Percentiles rank a stretch among this genome's conserved stretches.
Conservation (phyloP, 257 asterid species). For the Fraxinus anomala region DNA sequence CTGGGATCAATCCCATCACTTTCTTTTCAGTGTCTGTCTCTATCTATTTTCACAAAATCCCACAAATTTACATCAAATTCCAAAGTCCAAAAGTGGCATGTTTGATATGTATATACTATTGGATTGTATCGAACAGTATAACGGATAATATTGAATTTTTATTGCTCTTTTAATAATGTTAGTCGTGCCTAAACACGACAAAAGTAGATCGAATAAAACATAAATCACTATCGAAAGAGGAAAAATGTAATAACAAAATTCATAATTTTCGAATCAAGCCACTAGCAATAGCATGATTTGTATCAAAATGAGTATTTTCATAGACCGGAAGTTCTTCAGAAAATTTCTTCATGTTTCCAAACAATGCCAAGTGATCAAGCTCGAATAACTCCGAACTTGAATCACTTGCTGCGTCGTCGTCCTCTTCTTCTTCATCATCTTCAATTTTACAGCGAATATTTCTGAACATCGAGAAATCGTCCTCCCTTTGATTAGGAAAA, state of each 20-base stretch:
- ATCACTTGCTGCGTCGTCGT: conserved; percentile 53
- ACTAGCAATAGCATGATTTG: conserved; percentile 52
- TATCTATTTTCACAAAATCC: conserved; percentile 39
- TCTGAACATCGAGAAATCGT: conserved; percentile 17
- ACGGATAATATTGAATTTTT: neutral
- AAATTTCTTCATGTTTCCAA: conserved; percentile 47
- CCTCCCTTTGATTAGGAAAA: neutral
- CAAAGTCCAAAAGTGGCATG: conserved; percentile 16
- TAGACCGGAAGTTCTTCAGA: conserved; percentile 83
- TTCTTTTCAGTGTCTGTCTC: conserved; percentile 55
- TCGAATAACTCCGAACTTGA: conserved; percentile 87
- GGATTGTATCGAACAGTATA: neutral
- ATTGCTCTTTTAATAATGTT: neutral
- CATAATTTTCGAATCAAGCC: conserved; percentile 47
- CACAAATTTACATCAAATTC: conserved; percentile 30
- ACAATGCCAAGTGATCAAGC: conserved; percentile 64
- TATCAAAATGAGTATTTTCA: conserved; percentile 62
- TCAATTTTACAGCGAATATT: neutral
- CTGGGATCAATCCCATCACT: conserved; percentile 40
- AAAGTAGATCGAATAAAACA: conserved; percentile 17
- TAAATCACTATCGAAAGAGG: conserved; percentile 16
- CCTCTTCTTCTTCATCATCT: conserved; percentile 28
- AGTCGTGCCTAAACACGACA: conserved; percentile 11
- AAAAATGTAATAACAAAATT: neutral
- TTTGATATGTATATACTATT: neutral